A percentile compares a stretch with the other conserved stretches of the same genome.
phyloP scores from a whole-genome alignment of 805 yeast species.

The Ogataea salicorniae region DNA sequence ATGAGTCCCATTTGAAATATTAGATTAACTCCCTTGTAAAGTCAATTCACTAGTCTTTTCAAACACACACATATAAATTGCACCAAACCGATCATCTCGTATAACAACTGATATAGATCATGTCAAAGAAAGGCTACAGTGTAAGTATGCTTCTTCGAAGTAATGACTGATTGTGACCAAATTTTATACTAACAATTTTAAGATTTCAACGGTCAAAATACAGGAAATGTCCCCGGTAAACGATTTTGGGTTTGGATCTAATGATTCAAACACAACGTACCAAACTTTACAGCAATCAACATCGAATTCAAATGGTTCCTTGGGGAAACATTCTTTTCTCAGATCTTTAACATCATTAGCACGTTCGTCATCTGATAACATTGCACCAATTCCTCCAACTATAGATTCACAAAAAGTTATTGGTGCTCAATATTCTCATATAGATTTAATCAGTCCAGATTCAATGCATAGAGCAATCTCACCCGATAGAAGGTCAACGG shows the following conservation, averaged over 20 bases:
- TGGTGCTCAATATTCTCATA: constrained; percentile 54
- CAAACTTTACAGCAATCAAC: constrained; percentile 13
- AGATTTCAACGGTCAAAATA: not conserved
- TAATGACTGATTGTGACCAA: too few relatives aligned
- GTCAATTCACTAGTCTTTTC: too few relatives aligned
- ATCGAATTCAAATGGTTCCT: not conserved
- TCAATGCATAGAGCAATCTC: constrained; percentile 11
- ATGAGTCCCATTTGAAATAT: too few relatives aligned
- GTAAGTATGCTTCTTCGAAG: too few relatives aligned
- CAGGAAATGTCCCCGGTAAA: constrained; percentile 28
- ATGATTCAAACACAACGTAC: constrained; percentile 11
- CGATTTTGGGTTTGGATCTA: constrained; percentile 25
- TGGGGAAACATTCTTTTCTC: constrained; percentile 18
- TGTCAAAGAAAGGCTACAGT: too few relatives aligned
- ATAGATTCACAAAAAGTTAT: constrained; percentile 32
- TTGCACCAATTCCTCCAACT: not conserved
- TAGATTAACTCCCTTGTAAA: too few relatives aligned
- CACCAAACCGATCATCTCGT: too few relatives aligned
- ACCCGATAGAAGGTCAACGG: constrained; percentile 14
- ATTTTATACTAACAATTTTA: too few relatives aligned
- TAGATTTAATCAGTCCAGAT: constrained; percentile 32
- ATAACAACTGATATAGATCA: too few relatives aligned
- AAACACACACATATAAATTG: too few relatives aligned
- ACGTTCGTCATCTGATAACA: constrained; percentile 11
- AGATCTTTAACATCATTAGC: constrained; percentile 21